Evolutionary conservation across 768 basidiomycete species (phyloP).

Genomic region (Lactarius deliciosus): DNA sequence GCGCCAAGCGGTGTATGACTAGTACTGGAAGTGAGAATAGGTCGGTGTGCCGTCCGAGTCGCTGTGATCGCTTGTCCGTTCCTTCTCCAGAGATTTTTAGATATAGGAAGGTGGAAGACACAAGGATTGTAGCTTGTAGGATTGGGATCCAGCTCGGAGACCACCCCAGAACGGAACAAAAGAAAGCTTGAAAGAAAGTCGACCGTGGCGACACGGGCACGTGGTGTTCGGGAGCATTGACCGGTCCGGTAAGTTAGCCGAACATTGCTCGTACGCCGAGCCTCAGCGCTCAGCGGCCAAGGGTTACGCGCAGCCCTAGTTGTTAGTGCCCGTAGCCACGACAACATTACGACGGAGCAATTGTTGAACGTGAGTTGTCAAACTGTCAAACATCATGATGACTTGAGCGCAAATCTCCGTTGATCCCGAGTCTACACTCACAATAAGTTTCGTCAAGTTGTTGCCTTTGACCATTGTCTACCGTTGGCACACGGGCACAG

Average conservation of each 20-base stretch:
- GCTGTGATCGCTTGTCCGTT: too few species aligned
- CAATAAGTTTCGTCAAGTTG: background rate
- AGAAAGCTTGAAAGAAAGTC: too few species aligned
- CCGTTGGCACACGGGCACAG: background rate
- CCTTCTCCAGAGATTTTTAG: too few species aligned
- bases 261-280: too few species aligned
- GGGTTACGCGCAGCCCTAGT: too few species aligned
- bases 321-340: background rate
- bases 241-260: too few species aligned
- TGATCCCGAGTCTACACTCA: background rate
- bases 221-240: background rate
- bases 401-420: background rate
- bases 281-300: too few species aligned
- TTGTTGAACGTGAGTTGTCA: too few species aligned
- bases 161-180: background rate
- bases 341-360: background rate
- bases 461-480: background rate
- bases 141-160: background rate
- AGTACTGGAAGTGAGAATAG: background rate
- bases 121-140: background rate
- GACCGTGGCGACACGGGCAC: background rate
- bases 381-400: background rate
- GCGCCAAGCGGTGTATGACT: background rate
- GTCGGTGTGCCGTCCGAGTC: background rate
- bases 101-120: too few species aligned